Base-by-base conservation (phyloP, 805 yeast genomes). In the Myxozyma geophila region DNA sequence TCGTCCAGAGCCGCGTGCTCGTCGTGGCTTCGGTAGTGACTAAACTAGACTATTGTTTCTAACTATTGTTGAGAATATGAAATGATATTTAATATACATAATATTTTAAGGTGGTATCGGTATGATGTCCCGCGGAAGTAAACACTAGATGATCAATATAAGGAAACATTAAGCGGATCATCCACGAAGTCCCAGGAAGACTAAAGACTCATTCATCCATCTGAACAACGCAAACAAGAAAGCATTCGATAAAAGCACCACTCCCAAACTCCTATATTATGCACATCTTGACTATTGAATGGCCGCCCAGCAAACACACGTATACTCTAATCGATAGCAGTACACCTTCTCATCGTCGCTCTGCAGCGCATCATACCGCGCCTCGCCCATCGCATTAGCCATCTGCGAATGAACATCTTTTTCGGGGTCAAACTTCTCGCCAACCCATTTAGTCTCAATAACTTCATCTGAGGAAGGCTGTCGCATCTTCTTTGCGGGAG, bases 221-320 rank as follows among this genome's bases (percentile, higher is more conserved):
- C 28, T 28, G 28, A 28, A 28, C 28, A 28, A 28, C 28, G 5
- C 28, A 28, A 28, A 28, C 28, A 28, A 28, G 28, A 28, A 28
- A 28, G 28, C 2, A 28, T 28, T 28, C 28, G 28, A 28, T 28
- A 5, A 28, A 28, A 28, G 5, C 28, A 5, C 28, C 28, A 28
- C 28, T 5, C 28, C 28, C 28, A 28, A 28, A 28, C 28, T 28
- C 28, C 28, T 3, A 28, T 28, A 28, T 28, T 28, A 28, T 28
- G 28, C 28, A 28, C 28, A 28, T 28, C 28, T 28, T 23, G 17
- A n/a, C 48, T 53, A 53, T 4, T 37, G 17, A 52, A 53, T 21
- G 19, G 48, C 39, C 17, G 48, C 57, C 57, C 57, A 53, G 48
- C 57, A 53, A 8, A 53, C 39, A 12, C 57, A 53, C 6, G 57